These are phyloP conservation scores for Fusarium pseudocircinatum DNA, from an alignment of 2,329 filamentous ascomycete genomes.

Conservation along the genomic window DNA sequence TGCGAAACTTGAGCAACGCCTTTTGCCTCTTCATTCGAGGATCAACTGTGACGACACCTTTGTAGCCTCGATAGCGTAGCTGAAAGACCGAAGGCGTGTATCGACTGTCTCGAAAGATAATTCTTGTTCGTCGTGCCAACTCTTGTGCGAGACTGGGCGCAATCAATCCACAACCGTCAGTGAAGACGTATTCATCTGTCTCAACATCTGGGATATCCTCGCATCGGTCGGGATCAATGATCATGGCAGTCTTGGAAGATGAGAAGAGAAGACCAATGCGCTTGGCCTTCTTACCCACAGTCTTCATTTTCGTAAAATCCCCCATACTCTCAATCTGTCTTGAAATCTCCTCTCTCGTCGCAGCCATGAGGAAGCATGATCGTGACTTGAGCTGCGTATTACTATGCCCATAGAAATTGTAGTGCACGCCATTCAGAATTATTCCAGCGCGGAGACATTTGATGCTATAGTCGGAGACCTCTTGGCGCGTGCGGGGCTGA, in stretches of 20 bases:
- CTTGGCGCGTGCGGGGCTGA: neutral
- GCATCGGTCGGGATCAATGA: neutral
- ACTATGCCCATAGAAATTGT: slow-evolving; percentile 4
- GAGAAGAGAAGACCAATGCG: neutral
- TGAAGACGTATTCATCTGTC: neutral
- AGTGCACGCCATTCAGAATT: neutral
- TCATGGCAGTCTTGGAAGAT: neutral
- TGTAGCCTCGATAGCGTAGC: neutral
- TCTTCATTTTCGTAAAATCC: neutral
- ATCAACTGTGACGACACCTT: neutral
- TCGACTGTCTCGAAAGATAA: neutral
- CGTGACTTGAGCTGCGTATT: slow-evolving; percentile 1
- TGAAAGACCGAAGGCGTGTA: slow-evolving; percentile 3
- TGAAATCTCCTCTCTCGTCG: neutral
- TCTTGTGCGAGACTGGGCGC: neutral
- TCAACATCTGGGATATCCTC: neutral
- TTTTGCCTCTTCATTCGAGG: neutral
- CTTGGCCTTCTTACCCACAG: neutral
- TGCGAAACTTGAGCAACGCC: neutral
- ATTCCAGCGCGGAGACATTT: neutral
- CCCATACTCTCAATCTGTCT: neutral
- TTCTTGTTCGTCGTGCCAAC: neutral
- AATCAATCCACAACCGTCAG: neutral
- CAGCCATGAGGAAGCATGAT: neutral
- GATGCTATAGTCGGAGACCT: slow-evolving; percentile 5